Percentiles rank a stretch among this genome's conserved stretches.
These are phyloP conservation scores for Castanea sativa DNA, from an alignment of 306 rosid genomes.

Conservation along the genomic window DNA sequence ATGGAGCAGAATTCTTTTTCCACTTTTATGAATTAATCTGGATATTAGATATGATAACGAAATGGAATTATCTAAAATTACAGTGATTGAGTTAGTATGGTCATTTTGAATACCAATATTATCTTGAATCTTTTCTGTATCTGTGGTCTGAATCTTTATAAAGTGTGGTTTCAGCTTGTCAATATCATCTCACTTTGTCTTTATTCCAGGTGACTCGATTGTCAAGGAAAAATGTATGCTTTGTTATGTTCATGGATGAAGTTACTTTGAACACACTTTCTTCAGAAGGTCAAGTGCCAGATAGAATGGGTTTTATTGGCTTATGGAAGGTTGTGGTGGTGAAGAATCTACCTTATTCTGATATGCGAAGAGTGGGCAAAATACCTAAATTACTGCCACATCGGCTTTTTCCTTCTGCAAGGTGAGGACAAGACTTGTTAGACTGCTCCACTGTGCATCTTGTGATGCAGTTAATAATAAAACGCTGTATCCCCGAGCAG, in stretches of 20 bases:
- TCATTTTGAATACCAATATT: neutral
- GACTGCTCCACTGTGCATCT: neutral
- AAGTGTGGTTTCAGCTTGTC: neutral
- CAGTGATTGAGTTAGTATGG: neutral
- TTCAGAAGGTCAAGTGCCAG: constrained; percentile 77
- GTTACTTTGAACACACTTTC: constrained; percentile 60
- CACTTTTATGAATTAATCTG: neutral
- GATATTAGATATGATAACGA: neutral
- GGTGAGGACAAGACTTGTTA: constrained; percentile 50
- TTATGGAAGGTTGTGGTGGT: constrained; percentile 89
- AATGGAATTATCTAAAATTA: neutral
- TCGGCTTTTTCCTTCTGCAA: constrained; percentile 91
- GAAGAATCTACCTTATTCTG: constrained; percentile 79
- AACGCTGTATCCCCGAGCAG: neutral
- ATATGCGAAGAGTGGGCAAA: constrained; percentile 94
- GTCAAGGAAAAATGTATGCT: constrained; percentile 92
- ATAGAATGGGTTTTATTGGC: constrained; percentile 87
- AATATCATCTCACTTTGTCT: constrained; percentile 13
- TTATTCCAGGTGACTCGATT: constrained; percentile 78
- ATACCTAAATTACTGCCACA: constrained; percentile 94
- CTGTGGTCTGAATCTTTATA: neutral
- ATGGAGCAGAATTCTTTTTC: neutral
- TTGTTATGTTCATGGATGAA: constrained; percentile 89
- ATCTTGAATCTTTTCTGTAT: neutral
- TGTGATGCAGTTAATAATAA: neutral